Base-by-base conservation (phyloP, 2,329 filamentous ascomycete genomes). In the Xylariaceae sp. region DNA sequence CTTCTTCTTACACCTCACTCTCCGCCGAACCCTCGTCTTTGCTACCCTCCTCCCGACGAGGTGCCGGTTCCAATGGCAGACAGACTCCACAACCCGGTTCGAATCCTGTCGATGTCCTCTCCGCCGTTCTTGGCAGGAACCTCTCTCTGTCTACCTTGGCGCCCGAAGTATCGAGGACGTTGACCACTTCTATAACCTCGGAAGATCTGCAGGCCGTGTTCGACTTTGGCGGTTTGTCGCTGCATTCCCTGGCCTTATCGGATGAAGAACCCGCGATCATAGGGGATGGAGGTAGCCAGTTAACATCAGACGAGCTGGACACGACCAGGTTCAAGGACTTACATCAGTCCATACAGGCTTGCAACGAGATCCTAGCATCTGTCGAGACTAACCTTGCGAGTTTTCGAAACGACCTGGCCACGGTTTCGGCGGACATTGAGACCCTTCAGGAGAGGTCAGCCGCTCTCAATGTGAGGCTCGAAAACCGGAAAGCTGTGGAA, bases 341-440 rank as follows among this genome's bases (percentile, higher is more conserved):
- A 48, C 94, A 97, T 74, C 85, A 83, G 68, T 95, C 92, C 3
- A 97, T 99, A 68, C 75, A 81, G 71, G 89, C 90, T 54, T 99
- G 93, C 76, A 94, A 99, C 74, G 89, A 96, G 71, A 90, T 97
- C 54, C 82, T 97, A 51, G 89, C 87, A 73, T 96, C 92, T 0
- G 94, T 99, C 57, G 93, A 99, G 76, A 87, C 85, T 37, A 97
- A 97, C 72, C 80, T 99, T 56, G 89, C 89, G 44, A 93, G 88
- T 73, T 99, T 99, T 71, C 92, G 95, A 71, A 89, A 92, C 61
- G 95, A 99, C 73, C 83, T 99, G 9, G 93, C 91, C 7, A 84
- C 86, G 11, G 94, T 99, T 10, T 97, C 94, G 1, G 88, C 92
- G 5, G 94, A 99, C 72, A 99, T 99, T 55, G 94, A 99, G 75